Base-by-base conservation (phyloP, 345 rosid genomes). In the Lepidium aucheri region DNA sequence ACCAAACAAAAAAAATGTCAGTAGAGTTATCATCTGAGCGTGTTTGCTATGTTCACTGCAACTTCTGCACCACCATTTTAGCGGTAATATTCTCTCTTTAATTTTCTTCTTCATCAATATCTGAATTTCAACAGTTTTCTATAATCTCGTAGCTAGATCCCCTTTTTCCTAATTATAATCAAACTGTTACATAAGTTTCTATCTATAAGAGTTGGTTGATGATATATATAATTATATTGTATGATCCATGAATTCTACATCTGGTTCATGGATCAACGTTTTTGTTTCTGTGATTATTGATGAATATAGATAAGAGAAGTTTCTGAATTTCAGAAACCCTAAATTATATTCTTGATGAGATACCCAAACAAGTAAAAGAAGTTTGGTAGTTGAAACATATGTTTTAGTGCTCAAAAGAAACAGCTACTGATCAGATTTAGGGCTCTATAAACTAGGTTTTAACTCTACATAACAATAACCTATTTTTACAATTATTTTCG, bases 1-100 rank as follows among this genome's bases (percentile, higher is more conserved):
- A 28, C 7, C 32, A 28, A 5, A 28, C 56, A 26, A 4, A 43
- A 30, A 75, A 60, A 72, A 86, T 89, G 96, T 86, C 99, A 50
- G 26, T 78, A 51, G 90, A 94, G 30, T 73, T 79, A 86, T 80
- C 85, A 28, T 72, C 95, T 52, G 97, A 91, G 54, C 83, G 83
- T 45, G 93, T 94, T 64, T 88, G 97, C 72, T 94, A 86, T 82
- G 95, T 90, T 57, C 91, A 88, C 85, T 94, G 99, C 97, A 88
- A 74, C 91, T 82, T 88, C 88, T 94, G 99, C 96, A 87, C 85
- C 90, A 90, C 96, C 74, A 80, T 88, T 68, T 77, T 94, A 77
- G 99, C 90, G 92, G 99, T 94, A 91, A 66, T 54, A 1, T 53
- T 52, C 57, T 38, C 54, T 43, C 10, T 47, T 3, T 65, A 6